phyloP scores from a whole-genome alignment of 495 filamentous ascomycete species.

The Trichoderma reesei region DNA sequence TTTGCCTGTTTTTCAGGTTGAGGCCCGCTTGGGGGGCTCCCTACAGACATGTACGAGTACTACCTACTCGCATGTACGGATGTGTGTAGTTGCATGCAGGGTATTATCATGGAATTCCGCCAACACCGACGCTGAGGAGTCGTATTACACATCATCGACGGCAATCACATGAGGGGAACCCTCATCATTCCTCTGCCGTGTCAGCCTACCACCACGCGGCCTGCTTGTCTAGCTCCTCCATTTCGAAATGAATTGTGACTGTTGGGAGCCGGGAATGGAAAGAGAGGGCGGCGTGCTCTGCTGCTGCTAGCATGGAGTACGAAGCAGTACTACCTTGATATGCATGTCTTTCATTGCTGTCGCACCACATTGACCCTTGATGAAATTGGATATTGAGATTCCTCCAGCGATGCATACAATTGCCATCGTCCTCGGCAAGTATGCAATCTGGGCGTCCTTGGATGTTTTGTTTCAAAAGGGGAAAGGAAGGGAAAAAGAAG shows the following conservation, averaged over 20 bases:
- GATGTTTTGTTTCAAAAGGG: constrained; percentile 1
- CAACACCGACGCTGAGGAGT: too few relatives aligned
- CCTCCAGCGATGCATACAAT: background rate
- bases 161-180: background rate
- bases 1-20: background rate
- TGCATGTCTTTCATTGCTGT: background rate
- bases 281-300: background rate
- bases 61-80: too few relatives aligned
- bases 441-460: background rate
- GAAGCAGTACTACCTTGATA: background rate
- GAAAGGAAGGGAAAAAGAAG: background rate
- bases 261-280: background rate
- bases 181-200: background rate
- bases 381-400: background rate
- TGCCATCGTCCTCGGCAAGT: background rate
- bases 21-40: background rate
- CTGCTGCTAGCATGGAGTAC: background rate
- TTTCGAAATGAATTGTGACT: background rate
- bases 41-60: background rate
- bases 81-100: background rate
- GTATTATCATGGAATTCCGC: background rate
- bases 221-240: background rate
- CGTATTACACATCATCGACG: background rate
- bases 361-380: background rate
- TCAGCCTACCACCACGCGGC: background rate